Evolutionary conservation across 192 early-diverging fungal species (phyloP).

Genomic region (Tieghemiomyces parasiticus): DNA sequence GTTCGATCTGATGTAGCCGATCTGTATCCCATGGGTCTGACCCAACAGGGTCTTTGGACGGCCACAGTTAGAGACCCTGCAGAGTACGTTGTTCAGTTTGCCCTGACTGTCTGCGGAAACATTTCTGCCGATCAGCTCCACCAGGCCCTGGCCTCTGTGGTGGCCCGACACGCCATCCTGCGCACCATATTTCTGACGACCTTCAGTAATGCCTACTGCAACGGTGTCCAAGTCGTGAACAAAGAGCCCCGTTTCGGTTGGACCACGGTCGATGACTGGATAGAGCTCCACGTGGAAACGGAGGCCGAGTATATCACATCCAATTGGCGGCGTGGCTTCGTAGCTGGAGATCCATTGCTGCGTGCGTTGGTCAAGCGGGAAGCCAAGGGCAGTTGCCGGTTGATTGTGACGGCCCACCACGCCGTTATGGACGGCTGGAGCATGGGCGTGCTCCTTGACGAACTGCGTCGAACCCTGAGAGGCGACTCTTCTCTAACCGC

Average conservation of each 20-base stretch:
- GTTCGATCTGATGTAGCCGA: too few relatives aligned
- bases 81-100: not conserved
- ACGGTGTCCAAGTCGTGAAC: not conserved
- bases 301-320: not conserved
- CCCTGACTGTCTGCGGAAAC: not conserved
- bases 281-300: not conserved
- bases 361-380: not conserved
- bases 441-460: not conserved
- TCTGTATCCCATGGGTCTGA: too few relatives aligned
- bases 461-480: not conserved
- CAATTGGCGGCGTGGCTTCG: not conserved
- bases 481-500: not conserved
- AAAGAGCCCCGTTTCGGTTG: not conserved
- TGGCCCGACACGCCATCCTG: not conserved
- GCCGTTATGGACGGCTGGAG: not conserved
- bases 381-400: not conserved
- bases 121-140: not conserved
- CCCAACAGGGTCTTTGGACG: not conserved
- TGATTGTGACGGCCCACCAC: conserved; percentile 1
- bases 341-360: not conserved
- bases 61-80: not conserved
- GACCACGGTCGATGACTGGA: too few relatives aligned
- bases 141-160: not conserved
- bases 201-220: too few relatives aligned
- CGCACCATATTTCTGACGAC: not conserved